Evolutionary conservation across 2,329 filamentous ascomycete species (phyloP).

Genomic region (Aspergillus sp.): DNA sequence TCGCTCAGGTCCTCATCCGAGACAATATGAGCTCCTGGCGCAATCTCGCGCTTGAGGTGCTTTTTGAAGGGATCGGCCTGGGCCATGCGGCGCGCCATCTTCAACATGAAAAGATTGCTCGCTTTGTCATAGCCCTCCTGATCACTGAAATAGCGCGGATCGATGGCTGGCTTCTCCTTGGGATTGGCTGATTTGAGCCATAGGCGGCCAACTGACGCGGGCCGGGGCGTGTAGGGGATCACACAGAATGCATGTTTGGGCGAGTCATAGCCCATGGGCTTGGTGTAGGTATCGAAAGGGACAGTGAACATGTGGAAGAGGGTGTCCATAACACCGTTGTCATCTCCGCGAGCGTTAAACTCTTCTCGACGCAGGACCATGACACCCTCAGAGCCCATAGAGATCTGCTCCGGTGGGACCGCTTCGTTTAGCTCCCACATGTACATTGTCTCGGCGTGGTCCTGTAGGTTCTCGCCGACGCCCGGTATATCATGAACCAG

Average conservation of each 20-base stretch:
- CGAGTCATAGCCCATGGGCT: constrained; percentile 63
- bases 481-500: constrained; percentile 52
- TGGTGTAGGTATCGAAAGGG: constrained; percentile 79
- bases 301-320: constrained; percentile 99
- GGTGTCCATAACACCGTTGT: constrained; percentile 70
- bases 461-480: constrained; percentile 55
- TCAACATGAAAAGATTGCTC: constrained; percentile 67
- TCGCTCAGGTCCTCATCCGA: constrained; percentile 72
- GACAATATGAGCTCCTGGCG: constrained; percentile 62
- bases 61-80: constrained; percentile 66
- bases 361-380: constrained; percentile 76
- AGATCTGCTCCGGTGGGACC: constrained; percentile 69
- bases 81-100: constrained; percentile 67
- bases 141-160: constrained; percentile 86
- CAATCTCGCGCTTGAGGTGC: constrained; percentile 75
- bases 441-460: constrained; percentile 58
- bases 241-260: constrained; percentile 78
- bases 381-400: constrained; percentile 83
- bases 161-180: constrained; percentile 67
- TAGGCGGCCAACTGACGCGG: constrained; percentile 65
- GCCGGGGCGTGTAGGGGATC: constrained; percentile 82
- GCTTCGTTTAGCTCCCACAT: constrained; percentile 73
- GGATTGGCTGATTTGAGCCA: constrained; percentile 71
- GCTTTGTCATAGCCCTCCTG: constrained; percentile 76
- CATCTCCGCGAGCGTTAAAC: constrained; percentile 57